These are phyloP conservation scores for Penicillium sp. DNA, from an alignment of 2,329 filamentous ascomycete genomes.

Conservation along the genomic window DNA sequence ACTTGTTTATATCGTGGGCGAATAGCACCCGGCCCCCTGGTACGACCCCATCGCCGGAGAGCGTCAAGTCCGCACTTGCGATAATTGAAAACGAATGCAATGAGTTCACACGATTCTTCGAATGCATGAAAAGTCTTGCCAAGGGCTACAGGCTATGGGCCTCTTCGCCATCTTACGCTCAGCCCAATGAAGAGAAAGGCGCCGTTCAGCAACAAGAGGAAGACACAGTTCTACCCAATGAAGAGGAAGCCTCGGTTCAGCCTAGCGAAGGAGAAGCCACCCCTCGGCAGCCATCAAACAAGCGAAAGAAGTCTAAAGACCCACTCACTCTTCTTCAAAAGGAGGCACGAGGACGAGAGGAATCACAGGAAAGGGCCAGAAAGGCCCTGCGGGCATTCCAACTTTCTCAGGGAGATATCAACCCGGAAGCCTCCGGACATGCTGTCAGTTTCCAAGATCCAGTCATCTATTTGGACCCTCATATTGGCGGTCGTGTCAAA, in stretches of 20 bases:
- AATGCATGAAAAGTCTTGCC: neutral
- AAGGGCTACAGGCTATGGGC: neutral
- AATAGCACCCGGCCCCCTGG: neutral
- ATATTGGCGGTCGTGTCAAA: slow-evolving; percentile 66
- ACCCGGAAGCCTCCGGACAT: slow-evolving; percentile 38
- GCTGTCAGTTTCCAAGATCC: slow-evolving; percentile 45
- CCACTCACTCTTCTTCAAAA: slow-evolving; percentile 40
- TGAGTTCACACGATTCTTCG: neutral
- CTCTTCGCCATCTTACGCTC: neutral
- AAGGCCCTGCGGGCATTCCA: slow-evolving; percentile 32
- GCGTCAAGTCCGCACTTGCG: neutral
- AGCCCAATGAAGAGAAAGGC: too few relatives aligned
- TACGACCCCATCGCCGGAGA: neutral
- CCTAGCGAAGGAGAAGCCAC: too few relatives aligned
- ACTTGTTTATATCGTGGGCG: neutral
- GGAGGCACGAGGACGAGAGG: slow-evolving; percentile 52
- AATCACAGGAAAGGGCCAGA: slow-evolving; percentile 54
- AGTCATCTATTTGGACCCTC: slow-evolving; percentile 54
- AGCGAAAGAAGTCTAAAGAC: neutral
- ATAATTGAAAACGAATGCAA: neutral
- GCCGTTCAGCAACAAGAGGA: too few relatives aligned
- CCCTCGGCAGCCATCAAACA: too few relatives aligned
- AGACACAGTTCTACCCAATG: neutral
- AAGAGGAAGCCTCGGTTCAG: neutral
- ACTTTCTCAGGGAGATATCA: slow-evolving; percentile 34